Percentiles rank a stretch among this genome's conserved stretches.
phyloP scores from a whole-genome alignment of 2,329 filamentous ascomycete genomes.

The Monascus ruber region DNA sequence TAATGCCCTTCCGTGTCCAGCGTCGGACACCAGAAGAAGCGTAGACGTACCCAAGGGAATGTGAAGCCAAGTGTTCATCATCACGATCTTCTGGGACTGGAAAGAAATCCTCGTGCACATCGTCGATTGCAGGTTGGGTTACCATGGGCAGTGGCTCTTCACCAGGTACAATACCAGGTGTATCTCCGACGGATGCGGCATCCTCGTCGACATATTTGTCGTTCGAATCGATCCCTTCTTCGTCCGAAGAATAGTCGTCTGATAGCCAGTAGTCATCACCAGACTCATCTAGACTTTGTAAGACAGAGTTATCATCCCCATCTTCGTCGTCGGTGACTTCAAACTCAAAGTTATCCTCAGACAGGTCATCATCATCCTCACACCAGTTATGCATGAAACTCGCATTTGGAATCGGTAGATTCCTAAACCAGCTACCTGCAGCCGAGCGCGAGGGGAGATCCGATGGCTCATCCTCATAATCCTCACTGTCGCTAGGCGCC shows the following conservation, averaged over 20 bases:
- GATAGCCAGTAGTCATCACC: constrained; percentile 35
- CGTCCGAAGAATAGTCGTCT: constrained; percentile 41
- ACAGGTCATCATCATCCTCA: constrained; percentile 29
- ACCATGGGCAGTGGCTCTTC: constrained; percentile 69
- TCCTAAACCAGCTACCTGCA: constrained; percentile 23
- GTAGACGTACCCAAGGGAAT: constrained; percentile 70
- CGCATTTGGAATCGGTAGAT: constrained; percentile 12
- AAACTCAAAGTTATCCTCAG: constrained; percentile 31
- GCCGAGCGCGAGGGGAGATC: constrained; percentile 34
- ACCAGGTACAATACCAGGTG: constrained; percentile 62
- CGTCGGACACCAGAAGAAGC: constrained; percentile 83
- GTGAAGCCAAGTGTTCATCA: constrained; percentile 72
- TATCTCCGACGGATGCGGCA: constrained; percentile 53
- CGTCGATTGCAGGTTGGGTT: constrained; percentile 84
- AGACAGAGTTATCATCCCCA: constrained; percentile 28
- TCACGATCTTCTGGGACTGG: constrained; percentile 64
- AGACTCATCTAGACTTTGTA: constrained; percentile 24
- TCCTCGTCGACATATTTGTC: constrained; percentile 48
- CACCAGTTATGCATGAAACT: constrained; percentile 27
- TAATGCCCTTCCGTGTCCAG: constrained; percentile 55
- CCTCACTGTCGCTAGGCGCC: constrained; percentile 44
- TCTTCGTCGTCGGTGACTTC: constrained; percentile 46
- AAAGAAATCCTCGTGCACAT: constrained; percentile 73
- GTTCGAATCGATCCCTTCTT: constrained; percentile 36
- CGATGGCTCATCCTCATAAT: constrained; percentile 25